A percentile compares a stretch with the other conserved stretches of the same genome.
These are phyloP conservation scores for Venturia carpophila DNA, from an alignment of 2,329 filamentous ascomycete species.

Conservation along the genomic window DNA sequence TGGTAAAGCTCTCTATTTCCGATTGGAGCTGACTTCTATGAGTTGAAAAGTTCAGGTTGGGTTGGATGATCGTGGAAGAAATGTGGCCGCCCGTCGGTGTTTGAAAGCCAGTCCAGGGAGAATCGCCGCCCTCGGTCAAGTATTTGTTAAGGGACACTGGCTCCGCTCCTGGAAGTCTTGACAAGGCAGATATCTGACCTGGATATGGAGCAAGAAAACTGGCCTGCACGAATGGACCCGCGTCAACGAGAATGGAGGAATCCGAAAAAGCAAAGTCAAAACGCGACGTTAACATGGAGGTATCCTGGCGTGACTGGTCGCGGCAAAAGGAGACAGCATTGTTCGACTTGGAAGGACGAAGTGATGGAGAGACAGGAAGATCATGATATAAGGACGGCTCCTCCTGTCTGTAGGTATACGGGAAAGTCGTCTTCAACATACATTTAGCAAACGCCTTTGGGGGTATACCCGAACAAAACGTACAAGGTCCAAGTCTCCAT, in stretches of 20 bases:
- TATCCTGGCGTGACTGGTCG: not conserved
- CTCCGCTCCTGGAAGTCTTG: not conserved
- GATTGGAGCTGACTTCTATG: not conserved
- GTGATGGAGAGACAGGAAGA: not conserved
- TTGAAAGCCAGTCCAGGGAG: slow-evolving; percentile 8
- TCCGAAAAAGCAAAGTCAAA: not conserved
- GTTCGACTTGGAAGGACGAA: not conserved
- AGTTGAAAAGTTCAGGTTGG: not conserved
- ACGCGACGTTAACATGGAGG: not conserved
- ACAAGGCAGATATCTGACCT: not conserved
- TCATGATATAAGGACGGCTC: not conserved
- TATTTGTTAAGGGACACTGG: not conserved
- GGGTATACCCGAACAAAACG: not conserved
- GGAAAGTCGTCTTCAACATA: not conserved
- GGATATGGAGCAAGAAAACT: not conserved
- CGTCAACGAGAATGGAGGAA: not conserved
- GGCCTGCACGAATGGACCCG: not conserved
- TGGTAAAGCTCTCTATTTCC: slow-evolving; percentile 3
- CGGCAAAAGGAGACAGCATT: not conserved
- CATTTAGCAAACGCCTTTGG: not conserved
- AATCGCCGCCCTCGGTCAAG: not conserved
- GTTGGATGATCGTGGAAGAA: not conserved
- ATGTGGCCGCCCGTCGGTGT: not conserved
- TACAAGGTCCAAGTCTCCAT: slow-evolving; percentile 3
- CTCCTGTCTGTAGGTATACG: not conserved